phyloP scores from a whole-genome alignment of 768 basidiomycete species.

The Obba rivulosa region DNA sequence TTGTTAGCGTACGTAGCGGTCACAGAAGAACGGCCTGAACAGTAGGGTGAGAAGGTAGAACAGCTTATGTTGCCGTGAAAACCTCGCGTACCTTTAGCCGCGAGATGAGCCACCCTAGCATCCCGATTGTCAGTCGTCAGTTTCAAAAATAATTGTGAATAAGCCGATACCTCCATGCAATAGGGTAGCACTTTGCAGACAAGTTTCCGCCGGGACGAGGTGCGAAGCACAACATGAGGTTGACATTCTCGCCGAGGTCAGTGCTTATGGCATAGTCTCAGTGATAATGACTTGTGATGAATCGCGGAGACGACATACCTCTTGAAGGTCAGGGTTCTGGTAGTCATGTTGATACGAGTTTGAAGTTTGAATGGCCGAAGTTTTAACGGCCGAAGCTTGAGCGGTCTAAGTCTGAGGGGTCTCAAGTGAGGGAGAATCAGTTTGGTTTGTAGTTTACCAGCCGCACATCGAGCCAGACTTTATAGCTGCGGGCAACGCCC shows the following conservation, averaged over 20 bases:
- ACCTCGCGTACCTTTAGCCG: background rate
- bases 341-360: background rate
- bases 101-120: conserved; percentile 1
- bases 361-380: no score
- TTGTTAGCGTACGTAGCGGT: conserved; percentile 2
- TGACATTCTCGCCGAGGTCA: conserved; percentile 8
- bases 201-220: background rate
- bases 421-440: no score
- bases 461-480: no score
- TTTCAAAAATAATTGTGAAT: background rate
- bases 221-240: conserved; percentile 6
- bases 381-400: no score
- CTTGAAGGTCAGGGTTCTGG: conserved; percentile 3
- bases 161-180: conserved; percentile 5
- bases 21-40: background rate
- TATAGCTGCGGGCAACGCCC: no score
- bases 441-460: no score
- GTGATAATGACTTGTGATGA: no score
- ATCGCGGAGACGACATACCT: no score
- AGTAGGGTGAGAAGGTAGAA: background rate
- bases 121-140: no score
- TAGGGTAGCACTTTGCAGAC: conserved; percentile 2
- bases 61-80: no score
- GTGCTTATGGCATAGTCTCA: background rate
- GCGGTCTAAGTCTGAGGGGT: no score